A percentile compares a stretch with the other conserved stretches of the same genome.
Conservation (phyloP, 441 rosid species). For the Erodium chrysanthum region DNA sequence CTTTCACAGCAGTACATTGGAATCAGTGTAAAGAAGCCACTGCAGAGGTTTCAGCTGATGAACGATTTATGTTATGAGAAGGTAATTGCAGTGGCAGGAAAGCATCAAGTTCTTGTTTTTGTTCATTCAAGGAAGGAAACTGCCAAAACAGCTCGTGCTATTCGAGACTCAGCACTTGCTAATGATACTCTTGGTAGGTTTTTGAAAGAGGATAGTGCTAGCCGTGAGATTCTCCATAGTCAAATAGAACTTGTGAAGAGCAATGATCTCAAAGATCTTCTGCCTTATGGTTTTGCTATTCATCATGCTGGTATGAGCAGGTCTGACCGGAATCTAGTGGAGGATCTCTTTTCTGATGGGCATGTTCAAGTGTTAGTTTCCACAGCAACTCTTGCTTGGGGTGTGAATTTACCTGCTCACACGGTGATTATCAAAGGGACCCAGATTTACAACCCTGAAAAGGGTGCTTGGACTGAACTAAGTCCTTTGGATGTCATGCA, state of each 20-base stretch:
- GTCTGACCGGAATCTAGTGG: conserved; percentile 40
- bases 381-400: conserved; percentile 98
- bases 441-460: conserved; percentile 85
- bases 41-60: conserved; percentile 97
- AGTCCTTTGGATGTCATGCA: conserved; percentile 96
- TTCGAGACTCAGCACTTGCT: conserved; percentile 72
- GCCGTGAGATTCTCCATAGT: no score
- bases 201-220: no score
- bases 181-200: conserved; percentile 37
- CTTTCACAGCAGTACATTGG: conserved; percentile 85
- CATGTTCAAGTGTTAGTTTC: conserved; percentile 84
- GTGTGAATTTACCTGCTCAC: conserved; percentile 89
- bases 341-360: conserved; percentile 58
- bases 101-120: conserved; percentile 88
- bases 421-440: conserved; percentile 93
- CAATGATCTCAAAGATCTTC: conserved; percentile 67
- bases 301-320: conserved; percentile 3
- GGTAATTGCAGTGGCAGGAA: conserved; percentile 81
- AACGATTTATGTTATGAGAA: conserved; percentile 87
- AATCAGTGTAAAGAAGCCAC: conserved; percentile 72
- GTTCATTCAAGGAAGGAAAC: conserved; percentile 98
- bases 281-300: conserved; percentile 31
- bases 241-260: conserved; percentile 51
- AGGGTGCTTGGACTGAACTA: conserved; percentile 95
- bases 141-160: conserved; percentile 85